Evolutionary conservation across 768 basidiomycete species (phyloP), one percentile per base, ranked within the genome.

Genomic region (Pulveroboletus frians): DNA sequence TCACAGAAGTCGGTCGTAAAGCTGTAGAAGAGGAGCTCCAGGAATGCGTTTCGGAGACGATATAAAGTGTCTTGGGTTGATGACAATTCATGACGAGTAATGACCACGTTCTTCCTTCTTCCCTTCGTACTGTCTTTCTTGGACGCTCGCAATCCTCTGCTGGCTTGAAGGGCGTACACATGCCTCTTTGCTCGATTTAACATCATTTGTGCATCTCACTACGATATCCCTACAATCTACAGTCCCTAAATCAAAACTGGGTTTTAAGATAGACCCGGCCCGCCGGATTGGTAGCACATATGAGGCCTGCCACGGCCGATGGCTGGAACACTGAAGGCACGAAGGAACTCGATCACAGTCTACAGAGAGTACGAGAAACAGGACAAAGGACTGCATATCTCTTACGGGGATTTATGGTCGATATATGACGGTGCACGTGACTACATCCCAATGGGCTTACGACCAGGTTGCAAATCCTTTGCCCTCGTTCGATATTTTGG

Each of bases 21-120:
- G 89, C 87, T 2, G 69, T 96, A 13, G 78, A 89, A 64, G 84
- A 87, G 52, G 90, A 94, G 61, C 59, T 88, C 8, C 47, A 30
- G 18, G 66, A 67, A 39, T 42, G 46, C 11, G 5, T 32, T 30
- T 34, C 39, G 3, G 64, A 56, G 18, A 39, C 51, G 39, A 39
- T 29, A 48, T 57, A 61, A 53, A 57, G 49, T 21, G 42, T 23
- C 10, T 34, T 39, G 29, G 32, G 42, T n/a, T 8, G 43, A 40
- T 14, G 8, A 23, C 20, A 17, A 17, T 37, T 53, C 40, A 52
- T 32, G 56, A 50, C 39, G 18, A 30, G n/a, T 49, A 2, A 62
- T 40, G 59, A 54, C 43, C 32, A 23, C 18, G 17, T 23, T 4
- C 5, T 23, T 40, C 35, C 6, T 3, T n/a, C n/a, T 8, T 2